A percentile compares a stretch with the other conserved stretches of the same genome.
These are phyloP conservation scores for Dothideomycetidae sp. DNA, from an alignment of 2,329 filamentous ascomycete species.

Conservation along the genomic window DNA sequence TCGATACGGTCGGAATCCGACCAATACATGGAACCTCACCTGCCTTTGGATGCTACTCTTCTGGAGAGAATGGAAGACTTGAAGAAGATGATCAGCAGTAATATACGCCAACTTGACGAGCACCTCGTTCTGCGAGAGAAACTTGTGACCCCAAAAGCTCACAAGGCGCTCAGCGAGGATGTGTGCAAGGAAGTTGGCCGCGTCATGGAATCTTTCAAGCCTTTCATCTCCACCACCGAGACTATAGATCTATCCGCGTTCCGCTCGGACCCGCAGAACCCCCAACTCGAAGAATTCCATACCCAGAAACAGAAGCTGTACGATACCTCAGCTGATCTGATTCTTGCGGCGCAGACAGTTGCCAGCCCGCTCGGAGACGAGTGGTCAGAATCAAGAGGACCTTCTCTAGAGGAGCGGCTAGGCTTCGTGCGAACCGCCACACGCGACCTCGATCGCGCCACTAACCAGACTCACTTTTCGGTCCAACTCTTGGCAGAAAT, in stretches of 20 bases:
- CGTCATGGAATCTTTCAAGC: constrained; percentile 76
- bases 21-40: constrained; percentile 53
- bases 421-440: constrained; percentile 65
- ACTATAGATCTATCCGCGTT: constrained; percentile 78
- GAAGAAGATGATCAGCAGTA: constrained; percentile 70
- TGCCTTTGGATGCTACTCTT: constrained; percentile 59
- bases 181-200: constrained; percentile 65
- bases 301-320: constrained; percentile 87
- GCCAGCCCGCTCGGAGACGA: constrained; percentile 84
- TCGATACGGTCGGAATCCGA: constrained; percentile 81
- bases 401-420: constrained; percentile 74
- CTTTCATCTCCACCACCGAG: constrained; percentile 81
- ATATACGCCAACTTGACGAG: constrained; percentile 77
- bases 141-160: constrained; percentile 62
- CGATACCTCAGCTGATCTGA: constrained; percentile 79
- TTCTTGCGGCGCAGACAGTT: constrained; percentile 80
- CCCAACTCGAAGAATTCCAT: constrained; percentile 74
- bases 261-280: constrained; percentile 64
- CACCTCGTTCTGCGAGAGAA: constrained; percentile 65
- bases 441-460: constrained; percentile 70
- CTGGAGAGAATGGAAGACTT: constrained; percentile 75
- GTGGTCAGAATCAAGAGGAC: constrained; percentile 84
- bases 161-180: constrained; percentile 67
- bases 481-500: constrained; percentile 77
- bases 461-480: constrained; percentile 76